These are phyloP conservation scores for Phytophthora sansomeana DNA, from an alignment of 352 stramenopile genomes.

Conservation along the genomic window DNA sequence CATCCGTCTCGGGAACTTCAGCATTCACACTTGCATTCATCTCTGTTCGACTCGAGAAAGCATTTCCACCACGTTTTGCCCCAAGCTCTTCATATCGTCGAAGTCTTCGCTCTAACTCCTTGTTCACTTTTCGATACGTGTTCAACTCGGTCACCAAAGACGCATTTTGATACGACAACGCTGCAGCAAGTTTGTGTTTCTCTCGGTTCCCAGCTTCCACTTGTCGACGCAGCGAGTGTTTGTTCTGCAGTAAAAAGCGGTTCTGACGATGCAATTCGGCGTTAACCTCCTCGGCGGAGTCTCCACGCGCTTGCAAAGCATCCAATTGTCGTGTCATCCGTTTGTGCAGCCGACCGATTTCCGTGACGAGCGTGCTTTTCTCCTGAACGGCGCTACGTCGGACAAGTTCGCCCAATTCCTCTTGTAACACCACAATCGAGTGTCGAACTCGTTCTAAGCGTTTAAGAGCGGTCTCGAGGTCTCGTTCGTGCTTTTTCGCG, in stretches of 20 bases:
- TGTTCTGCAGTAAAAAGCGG: conserved; percentile 74
- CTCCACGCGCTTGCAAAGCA: conserved; percentile 56
- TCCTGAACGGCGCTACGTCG: conserved; percentile 63
- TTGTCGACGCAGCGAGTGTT: conserved; percentile 72
- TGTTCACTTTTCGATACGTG: conserved; percentile 61
- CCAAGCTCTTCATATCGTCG: conserved; percentile 30
- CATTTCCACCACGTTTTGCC: neutral
- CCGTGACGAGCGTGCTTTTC: conserved; percentile 65
- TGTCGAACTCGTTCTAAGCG: conserved; percentile 58
- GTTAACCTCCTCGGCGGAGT: conserved; percentile 65
- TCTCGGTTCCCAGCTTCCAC: conserved; percentile 69
- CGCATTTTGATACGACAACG: conserved; percentile 75
- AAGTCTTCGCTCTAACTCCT: conserved; percentile 65
- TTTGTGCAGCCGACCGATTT: conserved; percentile 78
- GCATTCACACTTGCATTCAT: neutral
- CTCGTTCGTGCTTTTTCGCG: conserved; percentile 54
- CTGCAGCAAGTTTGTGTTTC: conserved; percentile 75
- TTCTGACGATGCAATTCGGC: conserved; percentile 80
- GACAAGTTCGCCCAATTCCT: conserved; percentile 73
- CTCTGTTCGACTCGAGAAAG: conserved; percentile 7
- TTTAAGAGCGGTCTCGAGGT: conserved; percentile 41
- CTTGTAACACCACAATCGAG: conserved; percentile 68
- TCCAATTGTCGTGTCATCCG: conserved; percentile 61
- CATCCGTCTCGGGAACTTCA: conserved; percentile 31
- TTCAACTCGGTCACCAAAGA: conserved; percentile 77